Percentiles rank a stretch among this genome's conserved stretches.
Evolutionary conservation across 495 filamentous ascomycete genomes (phyloP).

Genomic region (Melanomma pulvis-pyrius): DNA sequence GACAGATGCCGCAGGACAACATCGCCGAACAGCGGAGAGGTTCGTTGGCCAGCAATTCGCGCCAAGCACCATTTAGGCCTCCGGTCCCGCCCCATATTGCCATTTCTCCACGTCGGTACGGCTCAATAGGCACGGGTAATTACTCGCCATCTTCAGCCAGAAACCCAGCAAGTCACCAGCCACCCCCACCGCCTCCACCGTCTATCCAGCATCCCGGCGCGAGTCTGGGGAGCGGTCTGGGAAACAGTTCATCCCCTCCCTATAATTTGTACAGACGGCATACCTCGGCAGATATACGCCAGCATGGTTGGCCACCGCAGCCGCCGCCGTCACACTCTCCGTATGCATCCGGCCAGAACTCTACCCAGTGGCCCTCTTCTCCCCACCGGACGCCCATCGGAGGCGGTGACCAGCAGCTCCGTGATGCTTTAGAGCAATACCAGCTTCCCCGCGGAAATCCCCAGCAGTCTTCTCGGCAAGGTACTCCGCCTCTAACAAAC

Average conservation of each 20-base stretch:
- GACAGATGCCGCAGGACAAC: slow-evolving; percentile 78
- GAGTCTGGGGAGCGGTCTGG: slow-evolving; percentile 48
- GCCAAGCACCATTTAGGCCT: slow-evolving; percentile 67
- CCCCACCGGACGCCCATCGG: slow-evolving; percentile 66
- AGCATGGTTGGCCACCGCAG: slow-evolving; percentile 77
- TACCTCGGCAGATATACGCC: slow-evolving; percentile 93
- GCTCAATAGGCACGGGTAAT: slow-evolving; percentile 71
- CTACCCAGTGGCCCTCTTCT: slow-evolving; percentile 82
- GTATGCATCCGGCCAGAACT: slow-evolving; percentile 70
- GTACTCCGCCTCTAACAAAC: slow-evolving; percentile 41
- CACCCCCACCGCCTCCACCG: slow-evolving; percentile 69
- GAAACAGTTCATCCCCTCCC: slow-evolving; percentile 73
- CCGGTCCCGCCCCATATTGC: slow-evolving; percentile 77
- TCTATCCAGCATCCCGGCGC: slow-evolving; percentile 62
- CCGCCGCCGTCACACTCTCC: slow-evolving; percentile 59
- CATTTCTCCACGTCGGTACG: slow-evolving; percentile 77
- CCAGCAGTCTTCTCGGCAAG: slow-evolving; percentile 64
- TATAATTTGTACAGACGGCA: slow-evolving; percentile 80
- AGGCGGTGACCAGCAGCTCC: slow-evolving; percentile 75
- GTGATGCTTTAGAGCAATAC: slow-evolving; percentile 80
- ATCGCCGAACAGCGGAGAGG: slow-evolving; percentile 68
- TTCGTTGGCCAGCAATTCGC: slow-evolving; percentile 48
- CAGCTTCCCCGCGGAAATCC: slow-evolving; percentile 66
- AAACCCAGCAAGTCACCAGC: slow-evolving; percentile 55
- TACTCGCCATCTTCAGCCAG: slow-evolving; percentile 64